phyloP scores from a whole-genome alignment of 108 stramenopile genomes.

The Skeletonema tropicum region DNA sequence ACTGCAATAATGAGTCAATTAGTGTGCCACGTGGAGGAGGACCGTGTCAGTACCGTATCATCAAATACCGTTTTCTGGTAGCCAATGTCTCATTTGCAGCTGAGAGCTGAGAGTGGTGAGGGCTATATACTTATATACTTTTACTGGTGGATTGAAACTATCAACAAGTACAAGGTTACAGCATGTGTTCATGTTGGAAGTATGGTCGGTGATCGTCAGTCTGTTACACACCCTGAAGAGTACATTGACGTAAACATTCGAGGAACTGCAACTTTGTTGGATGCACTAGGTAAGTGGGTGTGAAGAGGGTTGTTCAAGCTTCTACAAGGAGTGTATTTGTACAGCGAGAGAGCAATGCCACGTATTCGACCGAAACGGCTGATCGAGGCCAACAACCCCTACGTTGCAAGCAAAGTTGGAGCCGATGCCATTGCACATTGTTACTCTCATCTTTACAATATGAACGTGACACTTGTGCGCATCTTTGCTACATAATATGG shows the following conservation, averaged over 20 bases:
- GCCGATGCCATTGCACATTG: slow-evolving; percentile 92
- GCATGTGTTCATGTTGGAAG: slow-evolving; percentile 20
- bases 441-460: slow-evolving; percentile 88
- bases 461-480: slow-evolving; percentile 86
- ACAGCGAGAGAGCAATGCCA: slow-evolving; percentile 80
- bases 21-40: too few species aligned
- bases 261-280: slow-evolving; percentile 88
- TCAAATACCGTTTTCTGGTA: too few species aligned
- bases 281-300: slow-evolving; percentile 69
- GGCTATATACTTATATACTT: too few species aligned
- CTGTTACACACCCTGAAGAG: slow-evolving; percentile 91
- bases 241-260: slow-evolving; percentile 92
- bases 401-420: slow-evolving; percentile 91
- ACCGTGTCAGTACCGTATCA: too few species aligned
- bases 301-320: slow-evolving; percentile 91
- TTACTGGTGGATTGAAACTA: too few species aligned
- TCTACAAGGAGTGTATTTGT: slow-evolving; percentile 91
- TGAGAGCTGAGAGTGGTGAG: too few species aligned
- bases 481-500: slow-evolving; percentile 96
- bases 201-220: slow-evolving; percentile 85
- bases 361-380: slow-evolving; percentile 90
- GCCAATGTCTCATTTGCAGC: too few species aligned
- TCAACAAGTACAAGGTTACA: slow-evolving; percentile 90
- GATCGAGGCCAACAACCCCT: slow-evolving; percentile 88
- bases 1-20: too few species aligned